These are phyloP conservation scores for Protomyces pachydermus DNA, from an alignment of 1,139 yeast species.

Conservation along the genomic window DNA sequence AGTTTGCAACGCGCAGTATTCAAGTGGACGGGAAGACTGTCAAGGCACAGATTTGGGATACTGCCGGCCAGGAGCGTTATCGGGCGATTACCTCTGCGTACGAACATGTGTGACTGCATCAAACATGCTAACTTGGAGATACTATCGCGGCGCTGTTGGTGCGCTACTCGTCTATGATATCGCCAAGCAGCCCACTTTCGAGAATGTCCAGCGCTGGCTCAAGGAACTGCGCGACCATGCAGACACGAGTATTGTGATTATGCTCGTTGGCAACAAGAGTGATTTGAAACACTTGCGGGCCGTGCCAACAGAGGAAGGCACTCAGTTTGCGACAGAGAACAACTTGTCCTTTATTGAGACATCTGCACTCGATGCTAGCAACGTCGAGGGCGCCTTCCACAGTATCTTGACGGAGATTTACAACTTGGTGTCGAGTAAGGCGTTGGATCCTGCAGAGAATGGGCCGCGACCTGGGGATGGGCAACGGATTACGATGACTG, in stretches of 20 bases:
- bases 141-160: constrained; percentile 97
- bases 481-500: constrained; percentile 88
- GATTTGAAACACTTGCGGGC: constrained; percentile 95
- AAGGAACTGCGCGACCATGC: constrained; percentile 95
- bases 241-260: constrained; percentile 92
- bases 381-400: constrained; percentile 91
- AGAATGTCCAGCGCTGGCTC: constrained; percentile 90
- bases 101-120: background rate
- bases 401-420: constrained; percentile 67
- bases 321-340: constrained; percentile 88
- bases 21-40: constrained; percentile 92
- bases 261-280: constrained; percentile 92
- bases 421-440: constrained; percentile 84
- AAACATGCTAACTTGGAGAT: constrained; percentile 35
- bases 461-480: constrained; percentile 60
- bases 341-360: constrained; percentile 91
- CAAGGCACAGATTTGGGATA: constrained; percentile 98
- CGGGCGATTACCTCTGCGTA: constrained; percentile 85
- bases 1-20: constrained; percentile 93
- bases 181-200: constrained; percentile 87
- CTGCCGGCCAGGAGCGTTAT: constrained; percentile 98
- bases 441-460: constrained; percentile 64
- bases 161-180: constrained; percentile 94
- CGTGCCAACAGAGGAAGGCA: constrained; percentile 96
- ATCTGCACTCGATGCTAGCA: constrained; percentile 90